Percentiles rank a stretch among this genome's conserved stretches.
phyloP scores from a whole-genome alignment of 1,284 basidiomycete genomes.

The Ganoderma lucidum region DNA sequence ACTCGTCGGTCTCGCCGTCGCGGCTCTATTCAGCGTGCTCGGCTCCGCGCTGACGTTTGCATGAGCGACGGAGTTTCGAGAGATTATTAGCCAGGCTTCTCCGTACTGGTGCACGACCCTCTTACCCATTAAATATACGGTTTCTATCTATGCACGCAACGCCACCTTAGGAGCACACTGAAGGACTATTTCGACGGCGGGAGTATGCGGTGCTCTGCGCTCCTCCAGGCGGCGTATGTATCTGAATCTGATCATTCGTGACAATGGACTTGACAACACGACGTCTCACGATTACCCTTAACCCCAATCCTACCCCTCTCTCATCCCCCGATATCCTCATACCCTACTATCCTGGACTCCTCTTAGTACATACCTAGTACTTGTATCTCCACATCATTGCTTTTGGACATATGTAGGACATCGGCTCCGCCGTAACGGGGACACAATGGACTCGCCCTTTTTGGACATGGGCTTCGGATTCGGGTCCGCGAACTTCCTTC shows the following conservation, averaged over 20 bases:
- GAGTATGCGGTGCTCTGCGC: neutral
- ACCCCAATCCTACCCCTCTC: neutral
- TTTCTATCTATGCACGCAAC: neutral
- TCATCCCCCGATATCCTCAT: neutral
- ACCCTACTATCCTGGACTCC: neutral
- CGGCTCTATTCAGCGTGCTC: constrained; percentile 44
- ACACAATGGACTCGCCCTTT: neutral
- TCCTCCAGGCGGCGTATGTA: neutral
- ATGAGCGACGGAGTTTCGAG: constrained; percentile 26
- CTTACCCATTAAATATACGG: neutral
- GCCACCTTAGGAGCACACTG: neutral
- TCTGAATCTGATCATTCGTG: neutral
- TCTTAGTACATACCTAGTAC: constrained; percentile 7
- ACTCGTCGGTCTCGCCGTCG: constrained; percentile 50
- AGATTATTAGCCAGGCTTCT: neutral
- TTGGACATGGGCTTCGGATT: neutral
- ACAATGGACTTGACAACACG: constrained; percentile 1
- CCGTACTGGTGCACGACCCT: neutral
- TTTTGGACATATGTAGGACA: neutral
- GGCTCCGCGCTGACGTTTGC: constrained; percentile 41
- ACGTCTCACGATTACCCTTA: neutral
- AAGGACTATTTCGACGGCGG: neutral
- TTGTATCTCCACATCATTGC: neutral
- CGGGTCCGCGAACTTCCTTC: neutral
- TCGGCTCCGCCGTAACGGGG: neutral